Conservation (phyloP, 2,329 filamentous ascomycete species). For the Phaeosphaeriaceae sp. region DNA sequence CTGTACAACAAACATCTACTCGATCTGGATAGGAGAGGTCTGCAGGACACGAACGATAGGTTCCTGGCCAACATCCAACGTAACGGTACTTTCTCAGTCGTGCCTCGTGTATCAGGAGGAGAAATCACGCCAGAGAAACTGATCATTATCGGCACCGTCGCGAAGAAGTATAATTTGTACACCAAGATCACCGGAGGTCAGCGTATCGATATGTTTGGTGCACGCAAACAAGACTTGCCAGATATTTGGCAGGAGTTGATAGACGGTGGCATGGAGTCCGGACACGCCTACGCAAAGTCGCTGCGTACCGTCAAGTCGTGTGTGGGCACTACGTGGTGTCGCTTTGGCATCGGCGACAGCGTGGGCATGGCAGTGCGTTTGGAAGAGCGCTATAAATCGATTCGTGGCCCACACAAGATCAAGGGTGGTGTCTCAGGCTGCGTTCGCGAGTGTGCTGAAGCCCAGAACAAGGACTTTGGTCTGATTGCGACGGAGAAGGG, state of each 20-base stretch:
- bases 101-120: slow-evolving; percentile 81
- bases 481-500: slow-evolving; percentile 92
- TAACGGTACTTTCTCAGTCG: slow-evolving; percentile 88
- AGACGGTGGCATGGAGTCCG: slow-evolving; percentile 86
- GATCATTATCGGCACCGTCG: slow-evolving; percentile 82
- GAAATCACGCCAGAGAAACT: slow-evolving; percentile 89
- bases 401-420: slow-evolving; percentile 87
- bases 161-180: slow-evolving; percentile 83
- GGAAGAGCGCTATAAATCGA: slow-evolving; percentile 90
- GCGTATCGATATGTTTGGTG: slow-evolving; percentile 91
- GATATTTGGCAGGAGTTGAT: slow-evolving; percentile 83
- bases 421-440: slow-evolving; percentile 91
- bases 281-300: slow-evolving; percentile 89
- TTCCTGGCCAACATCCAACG: slow-evolving; percentile 90
- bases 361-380: slow-evolving; percentile 88
- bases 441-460: slow-evolving; percentile 91
- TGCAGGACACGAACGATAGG: slow-evolving; percentile 90
- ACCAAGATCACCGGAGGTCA: slow-evolving; percentile 93
- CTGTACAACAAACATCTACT: slow-evolving; percentile 86
- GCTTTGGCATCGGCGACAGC: slow-evolving; percentile 86
- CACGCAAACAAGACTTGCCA: slow-evolving; percentile 83
- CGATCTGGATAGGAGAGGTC: slow-evolving; percentile 70
- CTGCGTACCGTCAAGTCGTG: slow-evolving; percentile 90
- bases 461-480: slow-evolving; percentile 92
- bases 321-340: slow-evolving; percentile 89